A percentile compares a stretch with the other conserved stretches of the same genome.
phyloP scores from a whole-genome alignment of 129 eudicot genomes.

The Lonicera japonica region DNA sequence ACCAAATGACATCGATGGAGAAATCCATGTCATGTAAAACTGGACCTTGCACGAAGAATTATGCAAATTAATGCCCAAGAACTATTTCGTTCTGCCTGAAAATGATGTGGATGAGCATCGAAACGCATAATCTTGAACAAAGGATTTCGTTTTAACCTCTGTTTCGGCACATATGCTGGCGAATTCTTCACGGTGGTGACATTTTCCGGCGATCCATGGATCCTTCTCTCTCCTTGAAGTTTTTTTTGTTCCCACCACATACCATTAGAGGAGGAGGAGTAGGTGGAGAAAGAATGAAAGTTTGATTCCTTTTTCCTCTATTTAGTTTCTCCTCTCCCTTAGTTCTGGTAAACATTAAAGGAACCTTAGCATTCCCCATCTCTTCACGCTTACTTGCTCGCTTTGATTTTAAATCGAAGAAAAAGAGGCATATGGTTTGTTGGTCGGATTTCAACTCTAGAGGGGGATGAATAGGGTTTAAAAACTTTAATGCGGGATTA shows the following conservation, averaged over 20 bases:
- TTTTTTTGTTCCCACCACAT: slow-evolving; percentile 32
- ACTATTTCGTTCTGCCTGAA: slow-evolving; percentile 39
- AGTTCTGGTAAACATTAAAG: slow-evolving; percentile 45
- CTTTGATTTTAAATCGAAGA: slow-evolving; percentile 19
- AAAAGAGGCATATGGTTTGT: slow-evolving; percentile 14
- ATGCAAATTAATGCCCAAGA: slow-evolving; percentile 18
- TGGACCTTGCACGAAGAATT: slow-evolving; percentile 51
- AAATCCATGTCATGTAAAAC: slow-evolving; percentile 96
- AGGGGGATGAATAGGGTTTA: too few relatives aligned
- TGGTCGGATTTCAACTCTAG: too few relatives aligned
- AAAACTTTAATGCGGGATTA: too few relatives aligned
- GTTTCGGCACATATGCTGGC: background rate
- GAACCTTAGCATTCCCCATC: slow-evolving; percentile 46
- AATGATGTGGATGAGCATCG: slow-evolving; percentile 18
- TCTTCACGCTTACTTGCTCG: slow-evolving; percentile 9
- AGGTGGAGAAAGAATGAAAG: background rate
- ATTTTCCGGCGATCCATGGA: too few relatives aligned
- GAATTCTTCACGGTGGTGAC: slow-evolving; percentile 14
- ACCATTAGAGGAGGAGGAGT: slow-evolving; percentile 8
- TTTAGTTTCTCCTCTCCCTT: background rate
- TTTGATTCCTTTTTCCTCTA: background rate
- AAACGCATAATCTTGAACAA: slow-evolving; percentile 16
- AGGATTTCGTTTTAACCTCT: slow-evolving; percentile 11
- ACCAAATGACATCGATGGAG: slow-evolving; percentile 56
- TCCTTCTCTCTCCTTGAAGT: slow-evolving; percentile 11